phyloP scores from a whole-genome alignment of 495 filamentous ascomycete genomes.

The Filosporella fistucella region DNA sequence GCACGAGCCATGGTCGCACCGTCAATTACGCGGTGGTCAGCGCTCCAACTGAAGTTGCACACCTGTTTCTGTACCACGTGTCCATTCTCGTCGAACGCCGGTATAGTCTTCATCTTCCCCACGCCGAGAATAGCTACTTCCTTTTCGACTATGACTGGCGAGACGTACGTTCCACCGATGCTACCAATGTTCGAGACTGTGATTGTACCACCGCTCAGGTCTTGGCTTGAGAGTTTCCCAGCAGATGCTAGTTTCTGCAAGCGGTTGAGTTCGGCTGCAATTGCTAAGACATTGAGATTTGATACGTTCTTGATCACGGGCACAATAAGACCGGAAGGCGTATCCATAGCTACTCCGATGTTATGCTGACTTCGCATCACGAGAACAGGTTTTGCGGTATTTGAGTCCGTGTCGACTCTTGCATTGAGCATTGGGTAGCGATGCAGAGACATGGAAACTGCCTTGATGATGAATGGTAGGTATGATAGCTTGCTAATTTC shows the following conservation, averaged over 20 bases:
- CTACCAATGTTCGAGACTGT: slow-evolving; percentile 97
- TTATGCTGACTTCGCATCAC: slow-evolving; percentile 82
- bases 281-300: slow-evolving; percentile 62
- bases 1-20: slow-evolving; percentile 90
- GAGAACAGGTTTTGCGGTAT: slow-evolving; percentile 57
- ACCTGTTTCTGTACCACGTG: slow-evolving; percentile 58
- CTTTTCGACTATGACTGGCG: slow-evolving; percentile 80
- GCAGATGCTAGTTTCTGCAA: slow-evolving; percentile 65
- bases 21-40: slow-evolving; percentile 92
- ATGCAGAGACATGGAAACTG: slow-evolving; percentile 77
- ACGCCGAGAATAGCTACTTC: slow-evolving; percentile 93
- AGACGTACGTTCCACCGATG: slow-evolving; percentile 88
- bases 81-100: slow-evolving; percentile 56
- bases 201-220: slow-evolving; percentile 85
- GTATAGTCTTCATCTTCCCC: slow-evolving; percentile 69
- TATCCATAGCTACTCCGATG: slow-evolving; percentile 95
- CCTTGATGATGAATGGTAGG: slow-evolving; percentile 94
- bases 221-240: slow-evolving; percentile 70
- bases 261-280: slow-evolving; percentile 71
- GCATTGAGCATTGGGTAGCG: slow-evolving; percentile 85
- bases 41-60: slow-evolving; percentile 92
- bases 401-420: slow-evolving; percentile 55
- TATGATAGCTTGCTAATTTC: slow-evolving; percentile 67
- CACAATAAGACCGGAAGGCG: slow-evolving; percentile 82
- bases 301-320: slow-evolving; percentile 91